These are phyloP conservation scores for Cyclostephanos tholiformis DNA, from an alignment of 108 stramenopile species.

Conservation along the genomic window DNA sequence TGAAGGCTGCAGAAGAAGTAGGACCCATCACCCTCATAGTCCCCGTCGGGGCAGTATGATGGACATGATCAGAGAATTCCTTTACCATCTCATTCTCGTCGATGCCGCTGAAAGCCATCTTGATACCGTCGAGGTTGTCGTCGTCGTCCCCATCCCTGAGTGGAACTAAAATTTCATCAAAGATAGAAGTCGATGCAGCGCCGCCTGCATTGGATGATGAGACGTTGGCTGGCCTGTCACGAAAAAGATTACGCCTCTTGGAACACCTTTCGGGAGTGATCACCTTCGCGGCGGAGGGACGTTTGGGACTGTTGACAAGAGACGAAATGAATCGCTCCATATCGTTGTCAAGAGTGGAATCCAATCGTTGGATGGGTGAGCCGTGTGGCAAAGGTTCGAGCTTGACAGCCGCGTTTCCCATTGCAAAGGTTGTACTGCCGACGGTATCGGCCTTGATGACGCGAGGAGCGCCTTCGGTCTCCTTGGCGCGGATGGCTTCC, in stretches of 20 bases:
- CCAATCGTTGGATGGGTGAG: neutral
- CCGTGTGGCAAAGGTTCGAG: conserved; percentile 6
- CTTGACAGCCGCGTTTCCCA: neutral
- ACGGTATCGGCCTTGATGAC: conserved; percentile 6
- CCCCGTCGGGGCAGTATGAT: neutral
- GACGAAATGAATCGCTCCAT: conserved; percentile 43
- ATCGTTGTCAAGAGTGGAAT: conserved; percentile 21
- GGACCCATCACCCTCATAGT: neutral
- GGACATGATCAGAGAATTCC: conserved; percentile 25
- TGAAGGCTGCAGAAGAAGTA: neutral
- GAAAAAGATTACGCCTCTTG: conserved; percentile 14
- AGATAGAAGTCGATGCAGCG: neutral
- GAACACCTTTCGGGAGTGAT: conserved; percentile 27
- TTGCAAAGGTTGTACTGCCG: neutral
- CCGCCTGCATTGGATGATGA: neutral
- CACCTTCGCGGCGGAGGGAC: conserved; percentile 5
- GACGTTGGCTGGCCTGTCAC: neutral
- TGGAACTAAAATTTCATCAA: conserved; percentile 7
- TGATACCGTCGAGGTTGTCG: conserved; percentile 22
- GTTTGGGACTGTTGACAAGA: conserved; percentile 13
- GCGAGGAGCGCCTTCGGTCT: neutral
- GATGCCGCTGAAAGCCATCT: conserved; percentile 47
- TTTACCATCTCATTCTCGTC: conserved; percentile 41
- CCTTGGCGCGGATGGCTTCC: neutral
- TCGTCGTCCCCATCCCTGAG: conserved; percentile 11